These are phyloP conservation scores for Mycena galericulata DNA, from an alignment of 768 basidiomycete genomes.

Conservation along the genomic window DNA sequence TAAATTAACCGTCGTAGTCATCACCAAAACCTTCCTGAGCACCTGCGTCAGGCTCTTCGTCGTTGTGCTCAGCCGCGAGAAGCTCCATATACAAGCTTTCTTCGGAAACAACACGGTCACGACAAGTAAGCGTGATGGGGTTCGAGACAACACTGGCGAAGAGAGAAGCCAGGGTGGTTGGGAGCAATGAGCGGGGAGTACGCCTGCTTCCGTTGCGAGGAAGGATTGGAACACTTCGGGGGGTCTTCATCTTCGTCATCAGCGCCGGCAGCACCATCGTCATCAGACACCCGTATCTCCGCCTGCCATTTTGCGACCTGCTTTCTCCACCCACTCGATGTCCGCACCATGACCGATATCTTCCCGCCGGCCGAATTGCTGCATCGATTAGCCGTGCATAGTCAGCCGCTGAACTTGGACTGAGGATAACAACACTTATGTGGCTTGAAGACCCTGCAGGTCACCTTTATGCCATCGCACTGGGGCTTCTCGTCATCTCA, in stretches of 20 bases:
- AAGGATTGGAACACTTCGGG: not conserved
- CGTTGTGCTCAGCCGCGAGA: not conserved
- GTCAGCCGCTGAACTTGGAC: no score
- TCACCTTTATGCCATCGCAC: no score
- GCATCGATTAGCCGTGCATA: no score
- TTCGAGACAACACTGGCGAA: not conserved
- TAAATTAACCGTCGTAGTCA: slow-evolving; percentile 1
- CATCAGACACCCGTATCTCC: not conserved
- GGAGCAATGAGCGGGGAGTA: not conserved
- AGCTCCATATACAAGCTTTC: no score
- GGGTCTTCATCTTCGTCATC: not conserved
- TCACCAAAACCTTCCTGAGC: slow-evolving; percentile 7
- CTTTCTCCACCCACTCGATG: not conserved
- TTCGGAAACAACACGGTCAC: no score
- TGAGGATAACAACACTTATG: no score
- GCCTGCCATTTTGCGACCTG: slow-evolving; percentile 6
- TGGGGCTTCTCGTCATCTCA: no score
- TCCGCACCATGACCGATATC: no score
- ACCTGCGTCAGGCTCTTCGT: not conserved
- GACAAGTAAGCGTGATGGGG: no score
- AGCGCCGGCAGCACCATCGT: not conserved
- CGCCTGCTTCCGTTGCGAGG: not conserved
- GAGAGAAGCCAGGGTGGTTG: not conserved
- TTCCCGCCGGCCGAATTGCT: no score
- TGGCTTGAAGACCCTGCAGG: no score